phyloP scores from a whole-genome alignment of 2,329 filamentous ascomycete genomes.

The Coleophoma eucalyptorum region DNA sequence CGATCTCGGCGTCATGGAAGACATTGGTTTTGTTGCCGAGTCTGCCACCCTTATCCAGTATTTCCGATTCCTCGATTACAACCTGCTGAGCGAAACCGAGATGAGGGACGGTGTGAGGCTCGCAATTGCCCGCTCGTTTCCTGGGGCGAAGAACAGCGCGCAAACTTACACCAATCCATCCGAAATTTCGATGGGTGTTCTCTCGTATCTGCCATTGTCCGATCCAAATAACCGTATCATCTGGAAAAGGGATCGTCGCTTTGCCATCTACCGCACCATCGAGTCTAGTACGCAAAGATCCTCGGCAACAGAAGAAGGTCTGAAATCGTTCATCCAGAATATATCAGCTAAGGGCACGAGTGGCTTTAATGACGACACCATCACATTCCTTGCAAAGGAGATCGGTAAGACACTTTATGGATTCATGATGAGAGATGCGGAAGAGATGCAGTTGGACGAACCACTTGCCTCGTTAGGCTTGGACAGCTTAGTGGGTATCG shows the following conservation, averaged over 20 bases:
- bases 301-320: constrained; percentile 1
- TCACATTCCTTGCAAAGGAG: not conserved
- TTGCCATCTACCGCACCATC: constrained; percentile 6
- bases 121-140: too few relatives aligned
- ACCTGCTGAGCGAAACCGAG: too few relatives aligned
- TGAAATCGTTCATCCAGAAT: not conserved
- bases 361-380: not conserved
- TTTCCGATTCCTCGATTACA: too few relatives aligned
- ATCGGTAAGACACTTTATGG: constrained; percentile 4
- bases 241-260: constrained; percentile 10
- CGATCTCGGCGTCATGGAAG: constrained; percentile 47
- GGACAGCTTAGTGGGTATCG: not conserved
- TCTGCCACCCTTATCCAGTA: too few relatives aligned
- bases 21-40: constrained; percentile 33
- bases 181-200: constrained; percentile 5
- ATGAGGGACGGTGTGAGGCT: too few relatives aligned
- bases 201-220: constrained; percentile 2
- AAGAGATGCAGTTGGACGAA: constrained; percentile 8
- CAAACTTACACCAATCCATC: too few relatives aligned
- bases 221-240: constrained; percentile 3
- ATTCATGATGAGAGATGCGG: constrained; percentile 12
- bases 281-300: not conserved
- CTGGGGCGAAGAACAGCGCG: too few relatives aligned
- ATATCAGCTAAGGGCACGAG: too few relatives aligned
- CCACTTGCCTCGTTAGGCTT: not conserved